These are phyloP conservation scores for Metschnikowia aberdeeniae DNA, from an alignment of 805 yeast species.

Conservation along the genomic window DNA sequence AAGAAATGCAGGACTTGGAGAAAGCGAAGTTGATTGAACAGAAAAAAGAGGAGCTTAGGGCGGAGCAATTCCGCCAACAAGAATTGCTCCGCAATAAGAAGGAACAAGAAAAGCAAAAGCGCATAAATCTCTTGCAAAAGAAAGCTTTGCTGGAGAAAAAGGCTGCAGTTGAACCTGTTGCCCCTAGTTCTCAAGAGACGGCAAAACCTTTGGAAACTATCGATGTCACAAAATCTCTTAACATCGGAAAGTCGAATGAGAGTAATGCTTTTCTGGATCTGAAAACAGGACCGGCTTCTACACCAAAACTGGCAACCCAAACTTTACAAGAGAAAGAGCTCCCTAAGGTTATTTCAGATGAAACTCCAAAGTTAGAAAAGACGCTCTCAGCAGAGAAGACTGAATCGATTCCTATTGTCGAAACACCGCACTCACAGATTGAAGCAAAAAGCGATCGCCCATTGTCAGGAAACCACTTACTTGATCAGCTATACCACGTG, in stretches of 20 bases:
- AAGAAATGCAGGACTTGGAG: conserved; percentile 48
- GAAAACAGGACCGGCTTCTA: no score
- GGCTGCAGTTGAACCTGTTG: conserved; percentile 21
- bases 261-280: no score
- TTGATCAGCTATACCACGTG: conserved; percentile 34
- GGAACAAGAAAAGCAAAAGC: conserved; percentile 48
- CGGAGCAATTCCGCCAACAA: conserved; percentile 36
- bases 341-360: no score
- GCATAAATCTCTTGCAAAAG: conserved; percentile 29
- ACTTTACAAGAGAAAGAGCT: no score
- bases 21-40: conserved; percentile 28
- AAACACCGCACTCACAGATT: not conserved
- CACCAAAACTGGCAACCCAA: no score
- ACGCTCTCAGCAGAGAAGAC: no score
- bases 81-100: conserved; percentile 37
- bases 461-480: conserved; percentile 21
- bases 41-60: conserved; percentile 32
- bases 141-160: conserved; percentile 17
- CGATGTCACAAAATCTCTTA: no score
- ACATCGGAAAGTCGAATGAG: no score
- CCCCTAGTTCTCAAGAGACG: conserved; percentile 9
- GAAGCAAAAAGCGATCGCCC: not conserved
- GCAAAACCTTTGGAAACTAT: not conserved
- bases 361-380: no score
- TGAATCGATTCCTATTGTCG: no score